A percentile compares a stretch with the other conserved stretches of the same genome.
phyloP scores from a whole-genome alignment of 2,329 filamentous ascomycete species.

The Penicillium sp. region DNA sequence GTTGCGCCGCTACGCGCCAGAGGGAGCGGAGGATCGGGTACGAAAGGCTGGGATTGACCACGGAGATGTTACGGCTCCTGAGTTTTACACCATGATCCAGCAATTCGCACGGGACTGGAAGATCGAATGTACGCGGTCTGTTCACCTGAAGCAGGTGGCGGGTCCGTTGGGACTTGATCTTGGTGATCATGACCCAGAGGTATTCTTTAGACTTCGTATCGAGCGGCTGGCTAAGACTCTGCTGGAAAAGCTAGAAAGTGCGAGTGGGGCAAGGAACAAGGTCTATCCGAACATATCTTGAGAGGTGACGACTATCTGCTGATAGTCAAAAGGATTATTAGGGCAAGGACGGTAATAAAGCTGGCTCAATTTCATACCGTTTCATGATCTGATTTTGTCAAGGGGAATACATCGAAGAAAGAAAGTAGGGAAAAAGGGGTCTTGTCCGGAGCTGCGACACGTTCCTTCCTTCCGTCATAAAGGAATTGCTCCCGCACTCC shows the following conservation, averaged over 20 bases:
- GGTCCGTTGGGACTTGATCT: constrained; percentile 3
- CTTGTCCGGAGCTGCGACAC: no score
- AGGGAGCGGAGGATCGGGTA: background rate
- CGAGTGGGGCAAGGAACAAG: background rate
- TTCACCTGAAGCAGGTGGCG: background rate
- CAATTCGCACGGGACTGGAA: constrained; percentile 7
- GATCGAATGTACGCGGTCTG: constrained; percentile 8
- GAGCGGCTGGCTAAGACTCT: constrained; percentile 1
- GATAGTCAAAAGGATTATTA: no score
- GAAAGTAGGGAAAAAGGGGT: no score
- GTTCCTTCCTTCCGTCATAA: no score
- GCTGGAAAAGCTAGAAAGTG: background rate
- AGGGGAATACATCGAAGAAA: no score
- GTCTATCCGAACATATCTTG: constrained; percentile 15
- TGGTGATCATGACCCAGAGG: constrained; percentile 5
- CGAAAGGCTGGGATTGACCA: background rate
- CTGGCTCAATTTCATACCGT: no score
- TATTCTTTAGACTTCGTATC: constrained; percentile 1
- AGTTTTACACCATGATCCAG: constrained; percentile 6
- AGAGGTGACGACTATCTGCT: background rate
- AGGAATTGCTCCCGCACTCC: no score
- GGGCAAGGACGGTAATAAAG: no score
- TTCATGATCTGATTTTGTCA: no score
- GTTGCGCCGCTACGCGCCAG: constrained; percentile 2
- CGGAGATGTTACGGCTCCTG: background rate